Base-by-base conservation (phyloP, 2,329 filamentous ascomycete genomes). In the Ophiocordyceps camponoti-rufipedis region DNA sequence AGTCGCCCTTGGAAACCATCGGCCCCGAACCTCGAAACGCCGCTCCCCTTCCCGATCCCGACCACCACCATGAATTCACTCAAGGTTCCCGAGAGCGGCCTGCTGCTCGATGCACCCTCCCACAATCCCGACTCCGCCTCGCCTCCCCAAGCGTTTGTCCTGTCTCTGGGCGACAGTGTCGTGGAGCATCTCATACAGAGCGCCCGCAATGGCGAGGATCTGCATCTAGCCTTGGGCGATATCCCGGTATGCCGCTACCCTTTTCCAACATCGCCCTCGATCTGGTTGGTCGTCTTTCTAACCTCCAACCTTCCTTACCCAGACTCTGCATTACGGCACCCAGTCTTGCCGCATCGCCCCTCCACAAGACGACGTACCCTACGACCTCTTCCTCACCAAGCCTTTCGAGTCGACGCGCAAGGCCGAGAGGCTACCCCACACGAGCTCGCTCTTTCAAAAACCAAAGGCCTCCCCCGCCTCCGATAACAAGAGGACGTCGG, bases 121-220 rank as follows among this genome's bases (percentile, higher is more conserved):
- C 14, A 38, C 51, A 53, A 54, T 41, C 65, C 66, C 44, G 57
- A 62, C 46, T 62, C 64, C 44, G 59, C 62, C 47, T 60, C 72
- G 35, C 71, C 70, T 9, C 62, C 65, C 29, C 73, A 78, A 54
- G 72, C 71, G 31, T 74, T 80, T 55, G 68, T 72, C 50, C 61
- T 81, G 46, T 69, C 65, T n/a, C 60, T 81, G 49, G 69, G 64
- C 52, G 70, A 78, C 56, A 65, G 64, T 55, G 65, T 76, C 44
- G 71, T 81, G 53, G 72, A 78, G 56, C 68, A 74, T 49, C 73
- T 81, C 70, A 78, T 81, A 52, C 67, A 67, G 57, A 74, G 71
- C 54, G 68, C 74, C 38, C 70, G 71, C 53, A 67, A 69, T 62
- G 74, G 74, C 44, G 67, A 73, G 46, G 63, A 69, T 42, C 67